Conservation (phyloP, 129 eudicot genomes). For the Logfia minima region DNA sequence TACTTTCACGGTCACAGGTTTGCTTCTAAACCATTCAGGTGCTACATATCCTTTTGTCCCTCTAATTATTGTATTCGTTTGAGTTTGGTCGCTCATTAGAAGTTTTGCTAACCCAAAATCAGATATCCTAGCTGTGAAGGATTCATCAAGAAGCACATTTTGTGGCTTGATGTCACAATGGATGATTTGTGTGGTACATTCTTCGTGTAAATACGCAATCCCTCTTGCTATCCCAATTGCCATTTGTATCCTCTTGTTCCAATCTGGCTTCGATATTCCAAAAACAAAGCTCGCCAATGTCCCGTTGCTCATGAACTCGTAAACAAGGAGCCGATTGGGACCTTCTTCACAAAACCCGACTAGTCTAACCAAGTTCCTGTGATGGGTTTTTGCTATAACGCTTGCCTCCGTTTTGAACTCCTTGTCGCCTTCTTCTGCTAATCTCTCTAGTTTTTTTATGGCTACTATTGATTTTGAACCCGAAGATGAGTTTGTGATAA, state of each 20-base stretch:
- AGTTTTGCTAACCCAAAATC: slow-evolving; percentile 53
- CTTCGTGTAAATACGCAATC: slow-evolving; percentile 41
- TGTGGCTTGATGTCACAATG: slow-evolving; percentile 58
- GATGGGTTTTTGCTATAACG: slow-evolving; percentile 32
- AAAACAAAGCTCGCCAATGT: not conserved
- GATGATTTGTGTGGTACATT: slow-evolving; percentile 44
- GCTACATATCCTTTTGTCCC: slow-evolving; percentile 54
- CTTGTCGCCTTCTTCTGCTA: slow-evolving; percentile 32
- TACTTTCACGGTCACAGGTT: slow-evolving; percentile 34
- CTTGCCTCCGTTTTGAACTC: not conserved
- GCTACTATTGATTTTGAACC: slow-evolving; percentile 23
- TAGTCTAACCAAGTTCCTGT: slow-evolving; percentile 40
- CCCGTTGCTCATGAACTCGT: not conserved
- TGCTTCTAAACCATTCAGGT: slow-evolving; percentile 52
- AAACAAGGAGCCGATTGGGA: not conserved
- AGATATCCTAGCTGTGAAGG: slow-evolving; percentile 30
- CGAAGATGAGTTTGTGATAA: not conserved
- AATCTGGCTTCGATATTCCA: not conserved
- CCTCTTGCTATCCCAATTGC: slow-evolving; percentile 35
- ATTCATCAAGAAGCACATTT: slow-evolving; percentile 44
- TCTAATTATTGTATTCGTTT: slow-evolving; percentile 31
- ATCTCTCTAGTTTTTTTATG: slow-evolving; percentile 31
- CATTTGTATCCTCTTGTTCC: slow-evolving; percentile 28
- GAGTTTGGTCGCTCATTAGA: slow-evolving; percentile 37
- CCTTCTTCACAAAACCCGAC: slow-evolving; percentile 43